phyloP scores from a whole-genome alignment of 192 early-diverging fungal genomes.

The Coemansia umbellata region DNA sequence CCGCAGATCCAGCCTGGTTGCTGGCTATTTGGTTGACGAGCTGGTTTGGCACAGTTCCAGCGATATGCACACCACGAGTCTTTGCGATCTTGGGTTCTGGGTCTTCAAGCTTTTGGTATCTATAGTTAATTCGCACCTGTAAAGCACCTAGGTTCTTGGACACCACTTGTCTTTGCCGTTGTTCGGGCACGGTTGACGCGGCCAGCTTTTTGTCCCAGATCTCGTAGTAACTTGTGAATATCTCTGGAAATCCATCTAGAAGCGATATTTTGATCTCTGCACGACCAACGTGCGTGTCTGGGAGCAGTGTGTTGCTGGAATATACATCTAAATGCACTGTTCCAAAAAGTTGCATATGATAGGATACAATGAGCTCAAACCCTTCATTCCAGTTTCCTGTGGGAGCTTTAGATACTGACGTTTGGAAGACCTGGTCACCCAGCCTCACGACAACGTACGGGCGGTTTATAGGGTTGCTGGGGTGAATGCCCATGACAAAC shows the following conservation, averaged over 20 bases:
- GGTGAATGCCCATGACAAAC: slow-evolving; percentile 56
- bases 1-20: slow-evolving; percentile 2
- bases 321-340: slow-evolving; percentile 68
- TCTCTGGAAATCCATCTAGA: slow-evolving; percentile 60
- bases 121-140: slow-evolving; percentile 64
- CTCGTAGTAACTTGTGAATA: slow-evolving; percentile 72
- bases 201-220: slow-evolving; percentile 72
- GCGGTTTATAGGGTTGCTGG: slow-evolving; percentile 55
- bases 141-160: slow-evolving; percentile 68
- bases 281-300: slow-evolving; percentile 64
- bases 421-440: slow-evolving; percentile 64
- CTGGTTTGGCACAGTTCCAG: slow-evolving; percentile 32
- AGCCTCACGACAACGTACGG: slow-evolving; percentile 64
- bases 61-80: slow-evolving; percentile 33
- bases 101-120: slow-evolving; percentile 56
- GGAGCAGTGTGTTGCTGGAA: slow-evolving; percentile 56
- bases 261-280: slow-evolving; percentile 61
- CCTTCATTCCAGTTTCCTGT: slow-evolving; percentile 69
- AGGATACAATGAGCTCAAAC: slow-evolving; percentile 65
- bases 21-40: slow-evolving; percentile 20
- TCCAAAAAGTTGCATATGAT: slow-evolving; percentile 72
- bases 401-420: slow-evolving; percentile 54
- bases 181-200: slow-evolving; percentile 57
- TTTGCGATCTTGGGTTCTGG: slow-evolving; percentile 38
- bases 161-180: slow-evolving; percentile 50